Conservation (phyloP, 2,329 filamentous ascomycete species). For the Ascochyta rabiei region DNA sequence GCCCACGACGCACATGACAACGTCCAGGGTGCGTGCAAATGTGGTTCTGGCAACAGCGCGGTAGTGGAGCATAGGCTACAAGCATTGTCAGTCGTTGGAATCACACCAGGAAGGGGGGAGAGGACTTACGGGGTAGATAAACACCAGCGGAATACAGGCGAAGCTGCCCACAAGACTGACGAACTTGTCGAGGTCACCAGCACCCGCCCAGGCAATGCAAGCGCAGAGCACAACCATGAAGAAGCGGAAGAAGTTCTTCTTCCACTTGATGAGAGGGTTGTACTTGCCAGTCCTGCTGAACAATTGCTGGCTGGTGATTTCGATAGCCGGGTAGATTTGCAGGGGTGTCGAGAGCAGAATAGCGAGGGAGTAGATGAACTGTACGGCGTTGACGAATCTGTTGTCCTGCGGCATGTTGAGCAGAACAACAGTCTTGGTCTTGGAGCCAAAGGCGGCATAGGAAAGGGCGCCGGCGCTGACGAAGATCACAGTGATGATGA, state of each 20-base stretch:
- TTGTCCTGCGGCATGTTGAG: constrained; percentile 95
- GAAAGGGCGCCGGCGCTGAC: constrained; percentile 89
- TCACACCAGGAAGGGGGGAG: background rate
- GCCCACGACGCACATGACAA: constrained; percentile 80
- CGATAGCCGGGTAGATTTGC: constrained; percentile 96
- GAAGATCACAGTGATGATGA: constrained; percentile 92
- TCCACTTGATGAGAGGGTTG: constrained; percentile 98
- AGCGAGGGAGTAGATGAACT: constrained; percentile 97
- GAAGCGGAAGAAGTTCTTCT: constrained; percentile 98
- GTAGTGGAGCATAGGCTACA: constrained; percentile 86
- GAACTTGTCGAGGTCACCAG: constrained; percentile 94
- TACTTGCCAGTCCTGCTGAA: constrained; percentile 96
- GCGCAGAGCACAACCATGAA: constrained; percentile 87
- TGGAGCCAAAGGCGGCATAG: constrained; percentile 93
- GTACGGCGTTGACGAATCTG: constrained; percentile 92
- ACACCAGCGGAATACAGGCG: constrained; percentile 95
- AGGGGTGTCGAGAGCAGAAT: constrained; percentile 93
- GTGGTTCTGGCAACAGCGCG: constrained; percentile 74
- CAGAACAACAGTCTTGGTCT: constrained; percentile 94
- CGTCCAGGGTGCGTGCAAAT: constrained; percentile 73
- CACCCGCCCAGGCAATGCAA: constrained; percentile 87
- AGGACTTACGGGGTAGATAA: constrained; percentile 89
- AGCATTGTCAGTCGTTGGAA: constrained; percentile 43
- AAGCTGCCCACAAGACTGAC: constrained; percentile 96
- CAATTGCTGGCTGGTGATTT: constrained; percentile 91